Base-by-base conservation (phyloP, 331 rosid genomes). In the Prunus yedoensis region DNA sequence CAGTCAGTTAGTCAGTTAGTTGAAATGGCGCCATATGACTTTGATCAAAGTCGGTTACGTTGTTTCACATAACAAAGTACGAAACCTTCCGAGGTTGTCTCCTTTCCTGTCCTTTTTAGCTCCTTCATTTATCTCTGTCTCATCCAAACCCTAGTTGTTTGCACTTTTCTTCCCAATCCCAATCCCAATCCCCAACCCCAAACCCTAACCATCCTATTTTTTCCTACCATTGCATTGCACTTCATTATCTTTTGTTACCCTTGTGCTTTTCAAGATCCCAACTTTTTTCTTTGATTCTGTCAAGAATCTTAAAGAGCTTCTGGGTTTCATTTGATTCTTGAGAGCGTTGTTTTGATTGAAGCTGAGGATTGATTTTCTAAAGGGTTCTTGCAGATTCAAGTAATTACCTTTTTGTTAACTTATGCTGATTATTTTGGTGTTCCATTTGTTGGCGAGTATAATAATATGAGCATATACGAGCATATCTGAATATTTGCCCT, bases 81-180 rank as follows among this genome's bases (percentile, higher is more conserved):
- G 46, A 21, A 67, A 65, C 12, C 47, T 56, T 52, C 87, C 94
- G 80, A 73, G 30, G 60, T 79, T 65, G 50, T 80, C 87, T 87
- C 89, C 2, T 28, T 51, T 78, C 87, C 85, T 77, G 78, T 63
- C 74, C 56, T 81, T 80, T 38, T 32, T 66, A 68, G 27, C 28
- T 76, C 56, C 28, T 71, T 62, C 60, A 71, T 70, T 51, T 76
- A 73, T 84, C 66, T 77, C 49, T 52, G 35, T 52, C n/a, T 71
- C 28, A 61, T 45, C 66, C 76, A 76, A 82, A 80, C 15, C 67
- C 82, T 77, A 64, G 75, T 58, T 23, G 10, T 74, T 57, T 58
- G 10, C 67, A 23, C 50, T 70, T 52, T 25, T 16, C 10, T 77
- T 73, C n/a, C 75, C n/a, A 60, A 47, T 47, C 52, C 52, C 77